Conservation (phyloP, 2,329 filamentous ascomycete species). For the Paraconiothyrium sp. region DNA sequence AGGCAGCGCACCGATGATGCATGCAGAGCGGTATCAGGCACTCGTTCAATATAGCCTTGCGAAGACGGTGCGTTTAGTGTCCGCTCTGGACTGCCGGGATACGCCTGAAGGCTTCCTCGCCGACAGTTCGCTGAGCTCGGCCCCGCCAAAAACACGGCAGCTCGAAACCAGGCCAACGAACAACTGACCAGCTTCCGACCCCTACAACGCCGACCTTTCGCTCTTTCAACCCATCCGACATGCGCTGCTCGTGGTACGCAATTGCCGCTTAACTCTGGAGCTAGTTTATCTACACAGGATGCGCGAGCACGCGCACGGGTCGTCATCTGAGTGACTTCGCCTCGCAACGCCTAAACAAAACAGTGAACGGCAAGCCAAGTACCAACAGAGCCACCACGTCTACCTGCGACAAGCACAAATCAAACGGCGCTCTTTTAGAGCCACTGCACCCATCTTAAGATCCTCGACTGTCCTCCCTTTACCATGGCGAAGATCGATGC, state of each 20-base stretch:
- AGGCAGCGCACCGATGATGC: neutral
- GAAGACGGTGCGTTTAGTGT: constrained; percentile 1
- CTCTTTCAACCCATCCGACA: constrained; percentile 30
- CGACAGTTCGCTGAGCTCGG: constrained; percentile 1
- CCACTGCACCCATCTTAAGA: constrained; percentile 1
- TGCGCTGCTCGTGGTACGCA: constrained; percentile 30
- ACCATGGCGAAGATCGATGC: constrained; percentile 75
- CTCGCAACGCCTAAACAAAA: constrained; percentile 32
- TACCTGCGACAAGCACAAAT: constrained; percentile 25
- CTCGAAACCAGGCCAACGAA: constrained; percentile 17
- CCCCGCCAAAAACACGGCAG: constrained; percentile 18
- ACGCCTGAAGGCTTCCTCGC: constrained; percentile 15
- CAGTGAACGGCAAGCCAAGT: constrained; percentile 24
- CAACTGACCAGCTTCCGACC: constrained; percentile 11
- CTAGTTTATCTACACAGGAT: constrained; percentile 30
- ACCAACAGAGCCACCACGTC: constrained; percentile 22
- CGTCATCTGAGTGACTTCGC: constrained; percentile 47
- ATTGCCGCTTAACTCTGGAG: neutral
- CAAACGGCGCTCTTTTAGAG: constrained; percentile 9
- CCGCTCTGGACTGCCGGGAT: constrained; percentile 15
- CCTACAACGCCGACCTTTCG: constrained; percentile 13
- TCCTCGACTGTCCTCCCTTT: constrained; percentile 29
- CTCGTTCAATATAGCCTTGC: constrained; percentile 4
- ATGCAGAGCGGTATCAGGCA: constrained; percentile 1
- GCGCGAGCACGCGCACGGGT: constrained; percentile 38